Evolutionary conservation across 225 moss, liverwort and hornwort species (phyloP).

Genomic region (Pleurozium schreberi): DNA sequence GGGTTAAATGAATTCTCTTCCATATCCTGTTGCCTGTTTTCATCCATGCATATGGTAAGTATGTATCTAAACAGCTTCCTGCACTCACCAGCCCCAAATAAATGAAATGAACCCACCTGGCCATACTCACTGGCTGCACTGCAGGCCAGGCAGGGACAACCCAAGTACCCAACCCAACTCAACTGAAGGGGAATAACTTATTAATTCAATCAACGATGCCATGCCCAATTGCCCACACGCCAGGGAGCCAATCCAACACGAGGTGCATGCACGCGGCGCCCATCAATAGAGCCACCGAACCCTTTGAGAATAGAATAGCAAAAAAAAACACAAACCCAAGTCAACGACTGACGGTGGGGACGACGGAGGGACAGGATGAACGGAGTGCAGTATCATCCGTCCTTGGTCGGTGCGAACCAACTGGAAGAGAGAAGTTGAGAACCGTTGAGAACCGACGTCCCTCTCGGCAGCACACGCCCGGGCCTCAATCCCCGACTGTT

Average conservation of each 20-base stretch:
- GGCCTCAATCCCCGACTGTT: neutral
- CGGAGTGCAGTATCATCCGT: rapidly evolving
- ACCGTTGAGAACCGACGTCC: no score
- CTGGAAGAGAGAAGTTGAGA: neutral
- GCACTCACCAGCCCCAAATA: neutral
- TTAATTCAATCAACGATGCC: neutral
- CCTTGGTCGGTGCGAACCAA: neutral
- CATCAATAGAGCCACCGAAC: neutral
- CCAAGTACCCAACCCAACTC: no score
- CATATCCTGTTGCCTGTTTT: no score
- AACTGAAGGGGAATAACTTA: neutral
- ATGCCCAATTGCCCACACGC: neutral
- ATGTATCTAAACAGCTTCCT: no score
- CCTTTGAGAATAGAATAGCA: neutral
- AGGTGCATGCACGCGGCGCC: conserved; percentile 2
- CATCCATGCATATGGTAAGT: no score
- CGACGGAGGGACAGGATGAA: neutral
- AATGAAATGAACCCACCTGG: neutral
- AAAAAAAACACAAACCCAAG: neutral
- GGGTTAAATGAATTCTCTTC: no score
- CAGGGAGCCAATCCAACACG: neutral
- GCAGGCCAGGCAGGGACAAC: no score
- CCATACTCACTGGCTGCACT: neutral
- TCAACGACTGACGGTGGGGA: neutral
- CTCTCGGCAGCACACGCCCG: no score